Evolutionary conservation across 1,284 basidiomycete genomes (phyloP), one percentile per base, ranked within the genome.

Genomic region (Sporisorium sorghi): DNA sequence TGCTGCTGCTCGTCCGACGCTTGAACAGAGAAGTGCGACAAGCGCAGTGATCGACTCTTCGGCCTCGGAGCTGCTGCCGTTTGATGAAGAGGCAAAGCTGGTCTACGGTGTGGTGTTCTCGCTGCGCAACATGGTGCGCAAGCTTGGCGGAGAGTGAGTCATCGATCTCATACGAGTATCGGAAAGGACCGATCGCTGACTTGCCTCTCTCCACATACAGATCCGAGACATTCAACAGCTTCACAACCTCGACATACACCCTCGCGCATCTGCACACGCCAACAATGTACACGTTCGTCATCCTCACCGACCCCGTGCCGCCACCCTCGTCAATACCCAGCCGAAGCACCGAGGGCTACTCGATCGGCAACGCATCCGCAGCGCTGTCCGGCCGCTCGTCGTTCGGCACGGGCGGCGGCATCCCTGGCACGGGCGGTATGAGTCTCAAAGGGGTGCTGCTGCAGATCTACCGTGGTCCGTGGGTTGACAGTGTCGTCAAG

Each of bases 61-160:
- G 19, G 52, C 64, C 19, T 50, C 63, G 10, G 68, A 68, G 5
- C 47, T 67, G 44, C 73, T 84, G 2, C 88, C 95, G 5, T 97
- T 99, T 76, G 95, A 99, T 82, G 96, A 99, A 85, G 95, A 99
- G 85, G 91, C 92, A 2, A 99, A 99, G 85, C 89, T 99, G 57
- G 94, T 99, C 0, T 99, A 98, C 83, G 97, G 97, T 65, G 92
- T 99, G 46, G 89, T 99, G 19, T 87, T 97, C 57, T 96, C 93
- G 8, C 85, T 99, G 73, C 87, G 94, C 58, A 96, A 94, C 85
- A 95, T 99, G 93, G 88, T 95, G 82, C 95, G 91, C 87, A 98
- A 97, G 86, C 85, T 99, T 9, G 79, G 79, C 12, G 80, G 77
- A 51, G 66, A 73, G 66, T 74, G 47, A 76, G 75, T 66, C 2